Conservation (phyloP, 768 basidiomycete species). For the Kwoniella sp. region DNA sequence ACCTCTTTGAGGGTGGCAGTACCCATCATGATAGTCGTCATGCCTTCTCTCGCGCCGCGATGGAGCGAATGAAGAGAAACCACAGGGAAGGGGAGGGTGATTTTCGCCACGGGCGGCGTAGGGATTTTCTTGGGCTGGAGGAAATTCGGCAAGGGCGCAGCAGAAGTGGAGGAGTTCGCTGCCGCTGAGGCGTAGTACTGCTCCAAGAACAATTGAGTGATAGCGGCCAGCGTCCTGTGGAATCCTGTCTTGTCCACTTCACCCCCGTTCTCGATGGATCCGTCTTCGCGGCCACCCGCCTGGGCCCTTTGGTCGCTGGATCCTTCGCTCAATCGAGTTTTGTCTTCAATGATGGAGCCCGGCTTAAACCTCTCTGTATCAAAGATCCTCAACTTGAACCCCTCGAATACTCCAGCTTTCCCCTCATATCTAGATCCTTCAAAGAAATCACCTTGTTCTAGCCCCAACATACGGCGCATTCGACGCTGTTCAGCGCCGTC, state of each 20-base stretch:
- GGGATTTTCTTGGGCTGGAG: slow-evolving; percentile 38
- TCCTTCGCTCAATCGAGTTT: background rate
- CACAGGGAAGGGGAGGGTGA: slow-evolving; percentile 41
- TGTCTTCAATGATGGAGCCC: background rate
- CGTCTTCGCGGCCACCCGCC: too few relatives aligned
- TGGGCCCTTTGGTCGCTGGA: background rate
- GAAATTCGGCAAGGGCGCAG: slow-evolving; percentile 29
- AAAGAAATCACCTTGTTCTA: slow-evolving; percentile 47
- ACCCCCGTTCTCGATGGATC: background rate
- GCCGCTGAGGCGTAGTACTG: slow-evolving; percentile 9
- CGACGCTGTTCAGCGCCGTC: slow-evolving; percentile 65
- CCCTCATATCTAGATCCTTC: slow-evolving; percentile 42
- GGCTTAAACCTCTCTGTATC: slow-evolving; percentile 11
- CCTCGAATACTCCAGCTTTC: slow-evolving; percentile 32
- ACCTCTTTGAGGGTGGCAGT: slow-evolving; percentile 42
- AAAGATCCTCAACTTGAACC: slow-evolving; percentile 31
- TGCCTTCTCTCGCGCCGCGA: slow-evolving; percentile 37
- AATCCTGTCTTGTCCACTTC: slow-evolving; percentile 11
- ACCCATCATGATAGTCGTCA: slow-evolving; percentile 47
- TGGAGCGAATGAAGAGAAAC: slow-evolving; percentile 32
- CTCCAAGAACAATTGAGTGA: slow-evolving; percentile 11
- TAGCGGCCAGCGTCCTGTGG: slow-evolving; percentile 18
- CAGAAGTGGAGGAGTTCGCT: background rate
- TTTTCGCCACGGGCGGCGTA: slow-evolving; percentile 36
- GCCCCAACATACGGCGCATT: slow-evolving; percentile 39